phyloP scores from a whole-genome alignment of 129 eudicot species.

The Rutidosis leptorrhynchoides region DNA sequence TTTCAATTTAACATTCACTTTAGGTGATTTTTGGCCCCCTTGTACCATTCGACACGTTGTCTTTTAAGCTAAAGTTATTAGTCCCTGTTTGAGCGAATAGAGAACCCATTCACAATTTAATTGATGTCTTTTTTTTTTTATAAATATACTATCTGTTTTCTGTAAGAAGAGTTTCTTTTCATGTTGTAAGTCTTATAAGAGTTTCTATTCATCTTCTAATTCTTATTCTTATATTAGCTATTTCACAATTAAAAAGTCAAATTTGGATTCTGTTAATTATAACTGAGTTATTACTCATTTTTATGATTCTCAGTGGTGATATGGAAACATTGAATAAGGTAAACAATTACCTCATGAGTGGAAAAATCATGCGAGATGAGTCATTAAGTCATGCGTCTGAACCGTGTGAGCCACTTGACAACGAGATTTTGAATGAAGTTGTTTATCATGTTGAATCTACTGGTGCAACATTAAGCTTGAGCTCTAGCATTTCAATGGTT shows the following conservation, averaged over 20 bases:
- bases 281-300: conserved; percentile 5
- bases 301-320: conserved; percentile 51
- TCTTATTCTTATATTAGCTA: too few species aligned
- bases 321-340: conserved; percentile 37
- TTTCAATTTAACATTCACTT: not conserved
- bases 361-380: conserved; percentile 62
- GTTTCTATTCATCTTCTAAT: not conserved
- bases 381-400: conserved; percentile 58
- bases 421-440: conserved; percentile 36
- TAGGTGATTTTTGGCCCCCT: not conserved
- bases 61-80: not conserved
- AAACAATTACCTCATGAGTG: conserved; percentile 55
- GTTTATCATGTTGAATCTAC: conserved; percentile 63
- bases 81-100: not conserved
- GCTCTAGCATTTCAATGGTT: conserved; percentile 60
- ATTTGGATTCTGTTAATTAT: not conserved
- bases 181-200: not conserved
- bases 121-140: not conserved
- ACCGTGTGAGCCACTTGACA: conserved; percentile 59
- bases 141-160: not conserved
- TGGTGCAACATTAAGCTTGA: conserved; percentile 64
- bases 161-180: not conserved
- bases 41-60: not conserved
- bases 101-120: not conserved
- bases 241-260: not conserved